Base-by-base conservation (phyloP, 2,329 filamentous ascomycete genomes). In the Dactylellina cionopaga region DNA sequence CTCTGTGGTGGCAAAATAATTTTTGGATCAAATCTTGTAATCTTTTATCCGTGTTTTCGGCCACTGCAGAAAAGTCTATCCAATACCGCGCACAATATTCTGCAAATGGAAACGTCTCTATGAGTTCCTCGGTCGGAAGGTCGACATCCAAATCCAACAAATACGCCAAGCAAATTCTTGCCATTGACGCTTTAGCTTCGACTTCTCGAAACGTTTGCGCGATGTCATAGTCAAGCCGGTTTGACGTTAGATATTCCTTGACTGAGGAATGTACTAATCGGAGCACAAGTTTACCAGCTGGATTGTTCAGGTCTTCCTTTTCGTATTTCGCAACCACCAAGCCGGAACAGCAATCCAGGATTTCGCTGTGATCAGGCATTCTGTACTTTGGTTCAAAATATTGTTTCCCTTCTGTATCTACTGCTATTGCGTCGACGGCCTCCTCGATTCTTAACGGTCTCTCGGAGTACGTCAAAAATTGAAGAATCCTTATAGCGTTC, bases 381-480 rank as follows among this genome's bases (percentile, higher is more conserved):
- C 77, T 75, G 44, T 29, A 31, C 29, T 51, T 31, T 19, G 56
- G 31, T 6, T n/a, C n/a, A n/a, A n/a, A n/a, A n/a, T n/a, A n/a
- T 77, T 46, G 17, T 74, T 47, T n/a, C n/a, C n/a, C 6, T 27
- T 15, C 43, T 1, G 25, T 29, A 17, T 60, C 29, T 17, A 60
- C 56, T 1, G 33, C 56, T 35, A 51, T 11, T 27, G 17, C 22
- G n/a, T 60, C 56, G 22, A 60, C 11, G 1, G 22, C 13, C n/a
- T 60, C 56, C 19, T 41, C 13, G 15, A 49, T 51, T 17, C 19
- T 29, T 10, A 80, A 63, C 1, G 78, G 78, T 31, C 74, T 44
- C 29, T 74, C 27, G 1, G 77, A 78, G 63, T 74, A 78, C 6
- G 70, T 63, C 7, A 80, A 55, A 63, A 74, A 79, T 56, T 77